Percentiles rank a stretch among this genome's conserved stretches.
These are phyloP conservation scores for Endogone sp. DNA, from an alignment of 192 early-diverging fungal species.

Conservation along the genomic window DNA sequence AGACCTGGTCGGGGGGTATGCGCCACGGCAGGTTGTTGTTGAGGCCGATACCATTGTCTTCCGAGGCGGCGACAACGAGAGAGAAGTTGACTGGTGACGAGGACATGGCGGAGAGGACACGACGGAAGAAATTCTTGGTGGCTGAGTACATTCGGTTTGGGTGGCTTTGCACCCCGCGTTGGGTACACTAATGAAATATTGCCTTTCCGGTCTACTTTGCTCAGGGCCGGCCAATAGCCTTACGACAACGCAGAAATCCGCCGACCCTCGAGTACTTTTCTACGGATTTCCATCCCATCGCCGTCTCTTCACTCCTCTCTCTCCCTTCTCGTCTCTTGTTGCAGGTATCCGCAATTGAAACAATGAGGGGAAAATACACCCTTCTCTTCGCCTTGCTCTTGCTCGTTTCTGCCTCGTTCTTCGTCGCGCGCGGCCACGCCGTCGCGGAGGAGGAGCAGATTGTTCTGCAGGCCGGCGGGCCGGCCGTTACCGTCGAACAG, in stretches of 20 bases:
- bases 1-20: slow-evolving; percentile 79
- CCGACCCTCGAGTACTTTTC: no score
- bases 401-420: not conserved
- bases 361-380: not conserved
- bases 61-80: slow-evolving; percentile 75
- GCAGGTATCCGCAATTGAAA: no score
- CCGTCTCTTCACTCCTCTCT: no score
- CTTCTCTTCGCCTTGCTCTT: not conserved
- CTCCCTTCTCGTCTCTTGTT: no score
- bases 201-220: no score
- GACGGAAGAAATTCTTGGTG: not conserved
- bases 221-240: no score
- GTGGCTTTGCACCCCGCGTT: no score
- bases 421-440: not conserved
- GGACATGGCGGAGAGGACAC: not conserved
- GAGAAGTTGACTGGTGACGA: slow-evolving; percentile 32
- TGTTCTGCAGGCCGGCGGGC: slow-evolving; percentile 2
- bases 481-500: slow-evolving; percentile 13
- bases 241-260: no score
- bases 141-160: no score
- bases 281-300: no score
- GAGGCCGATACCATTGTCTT: slow-evolving; percentile 74
- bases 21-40: slow-evolving; percentile 80
- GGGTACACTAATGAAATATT: no score
- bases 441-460: slow-evolving; percentile 6